Conservation (phyloP, 805 yeast species). For the Saccharomycopsis fodiens region DNA sequence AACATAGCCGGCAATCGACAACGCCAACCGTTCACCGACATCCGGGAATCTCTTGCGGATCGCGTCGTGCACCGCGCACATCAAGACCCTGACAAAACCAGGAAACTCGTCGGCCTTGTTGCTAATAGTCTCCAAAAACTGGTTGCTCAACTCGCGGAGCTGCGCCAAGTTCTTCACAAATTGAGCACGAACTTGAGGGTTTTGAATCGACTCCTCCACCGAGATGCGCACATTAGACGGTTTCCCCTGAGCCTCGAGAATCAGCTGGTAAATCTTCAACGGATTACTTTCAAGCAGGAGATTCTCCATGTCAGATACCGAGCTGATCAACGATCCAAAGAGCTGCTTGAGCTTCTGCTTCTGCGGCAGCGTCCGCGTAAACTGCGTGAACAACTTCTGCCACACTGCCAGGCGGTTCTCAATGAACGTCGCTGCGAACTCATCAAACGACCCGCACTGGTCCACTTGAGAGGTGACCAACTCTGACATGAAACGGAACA, state of each 20-base stretch:
- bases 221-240: neutral
- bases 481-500: slow-evolving; percentile 48
- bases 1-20: slow-evolving; percentile 59
- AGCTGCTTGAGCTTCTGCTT: slow-evolving; percentile 27
- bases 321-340: slow-evolving; percentile 32
- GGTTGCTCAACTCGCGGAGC: slow-evolving; percentile 40
- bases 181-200: slow-evolving; percentile 37
- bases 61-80: slow-evolving; percentile 30
- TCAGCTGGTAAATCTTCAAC: slow-evolving; percentile 39
- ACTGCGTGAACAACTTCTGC: slow-evolving; percentile 34
- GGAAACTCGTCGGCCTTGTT: slow-evolving; percentile 23
- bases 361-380: slow-evolving; percentile 32
- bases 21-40: slow-evolving; percentile 39
- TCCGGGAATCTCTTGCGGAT: slow-evolving; percentile 46
- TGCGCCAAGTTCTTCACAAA: slow-evolving; percentile 44
- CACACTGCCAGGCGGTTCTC: slow-evolving; percentile 30
- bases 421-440: slow-evolving; percentile 23
- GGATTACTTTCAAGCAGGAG: slow-evolving; percentile 81
- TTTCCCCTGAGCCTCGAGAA: slow-evolving; percentile 23
- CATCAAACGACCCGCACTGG: slow-evolving; percentile 22
- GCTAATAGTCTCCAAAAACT: slow-evolving; percentile 28
- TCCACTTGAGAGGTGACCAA: slow-evolving; percentile 37
- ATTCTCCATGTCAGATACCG: slow-evolving; percentile 29
- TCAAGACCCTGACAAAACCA: slow-evolving; percentile 26
- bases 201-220: slow-evolving; percentile 35